phyloP scores from a whole-genome alignment of 768 basidiomycete genomes.

The Trametes punicea region DNA sequence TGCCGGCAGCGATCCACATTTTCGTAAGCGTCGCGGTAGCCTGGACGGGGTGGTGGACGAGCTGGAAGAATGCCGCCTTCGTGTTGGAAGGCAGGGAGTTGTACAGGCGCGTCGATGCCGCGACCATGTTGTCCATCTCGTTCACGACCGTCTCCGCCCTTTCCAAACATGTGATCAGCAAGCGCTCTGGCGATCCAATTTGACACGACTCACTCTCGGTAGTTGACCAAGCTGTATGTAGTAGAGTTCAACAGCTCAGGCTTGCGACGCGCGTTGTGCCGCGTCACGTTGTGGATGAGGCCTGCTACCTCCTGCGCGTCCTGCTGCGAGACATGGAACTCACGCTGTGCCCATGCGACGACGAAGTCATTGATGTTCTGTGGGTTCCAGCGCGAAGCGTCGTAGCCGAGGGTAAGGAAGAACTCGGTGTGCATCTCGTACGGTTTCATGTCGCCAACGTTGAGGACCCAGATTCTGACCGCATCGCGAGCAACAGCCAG shows the following conservation, averaged over 20 bases:
- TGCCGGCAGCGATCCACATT: slow-evolving; percentile 57
- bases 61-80: slow-evolving; percentile 65
- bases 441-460: slow-evolving; percentile 75
- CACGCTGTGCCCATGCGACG: slow-evolving; percentile 57
- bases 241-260: slow-evolving; percentile 62
- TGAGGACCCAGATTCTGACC: slow-evolving; percentile 63
- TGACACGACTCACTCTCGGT: slow-evolving; percentile 55
- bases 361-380: slow-evolving; percentile 54
- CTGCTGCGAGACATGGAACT: slow-evolving; percentile 47
- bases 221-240: slow-evolving; percentile 61
- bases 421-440: slow-evolving; percentile 70
- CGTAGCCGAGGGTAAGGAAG: slow-evolving; percentile 62
- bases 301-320: slow-evolving; percentile 43
- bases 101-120: slow-evolving; percentile 53
- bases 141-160: slow-evolving; percentile 45
- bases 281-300: slow-evolving; percentile 54
- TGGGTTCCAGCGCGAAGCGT: slow-evolving; percentile 52
- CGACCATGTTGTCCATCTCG: slow-evolving; percentile 48
- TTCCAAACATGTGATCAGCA: not conserved
- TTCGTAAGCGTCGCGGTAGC: slow-evolving; percentile 56
- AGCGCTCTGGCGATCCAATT: not conserved
- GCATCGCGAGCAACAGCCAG: slow-evolving; percentile 58
- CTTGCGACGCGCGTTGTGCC: slow-evolving; percentile 58
- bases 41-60: slow-evolving; percentile 61
- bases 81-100: slow-evolving; percentile 43